These are phyloP conservation scores for Venturia carpophila DNA, from an alignment of 2,329 filamentous ascomycete species.

Conservation along the genomic window DNA sequence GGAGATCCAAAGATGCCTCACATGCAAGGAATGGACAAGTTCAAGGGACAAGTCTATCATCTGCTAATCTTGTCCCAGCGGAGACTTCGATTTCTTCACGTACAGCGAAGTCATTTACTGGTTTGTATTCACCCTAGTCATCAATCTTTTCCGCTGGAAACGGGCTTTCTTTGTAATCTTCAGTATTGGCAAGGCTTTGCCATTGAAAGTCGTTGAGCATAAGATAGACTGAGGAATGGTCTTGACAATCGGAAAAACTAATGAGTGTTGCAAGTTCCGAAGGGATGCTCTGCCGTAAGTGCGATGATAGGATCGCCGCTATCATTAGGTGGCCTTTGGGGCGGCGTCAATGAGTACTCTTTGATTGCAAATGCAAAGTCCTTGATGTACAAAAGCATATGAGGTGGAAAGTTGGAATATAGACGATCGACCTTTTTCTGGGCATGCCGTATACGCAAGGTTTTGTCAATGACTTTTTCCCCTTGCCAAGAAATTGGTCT, in stretches of 20 bases:
- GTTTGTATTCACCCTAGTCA: conserved; percentile 68
- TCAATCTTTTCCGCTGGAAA: conserved; percentile 87
- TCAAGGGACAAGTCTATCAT: conserved; percentile 65
- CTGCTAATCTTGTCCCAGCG: conserved; percentile 35
- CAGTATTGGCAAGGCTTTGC: conserved; percentile 60
- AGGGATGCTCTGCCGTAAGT: too few relatives aligned
- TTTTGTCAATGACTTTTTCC: too few relatives aligned
- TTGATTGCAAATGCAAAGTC: too few relatives aligned
- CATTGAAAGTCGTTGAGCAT: conserved; percentile 55
- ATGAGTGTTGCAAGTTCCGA: neutral
- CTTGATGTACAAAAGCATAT: too few relatives aligned
- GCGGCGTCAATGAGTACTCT: too few relatives aligned
- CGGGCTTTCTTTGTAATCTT: conserved; percentile 80
- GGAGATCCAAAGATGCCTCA: conserved; percentile 67
- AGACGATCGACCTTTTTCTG: too few relatives aligned
- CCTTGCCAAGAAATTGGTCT: too few relatives aligned
- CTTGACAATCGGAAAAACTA: neutral
- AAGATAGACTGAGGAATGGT: conserved; percentile 50
- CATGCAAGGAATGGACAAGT: conserved; percentile 62
- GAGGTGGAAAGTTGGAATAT: too few relatives aligned
- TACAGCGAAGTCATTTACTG: conserved; percentile 79
- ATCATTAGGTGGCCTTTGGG: too few relatives aligned
- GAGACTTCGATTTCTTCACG: conserved; percentile 83
- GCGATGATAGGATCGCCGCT: too few relatives aligned
- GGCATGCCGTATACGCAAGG: too few relatives aligned